Percentiles rank a stretch among this genome's conserved stretches.
Conservation (phyloP, 2,329 filamentous ascomycete genomes). For the Zymoseptoria brevis region DNA sequence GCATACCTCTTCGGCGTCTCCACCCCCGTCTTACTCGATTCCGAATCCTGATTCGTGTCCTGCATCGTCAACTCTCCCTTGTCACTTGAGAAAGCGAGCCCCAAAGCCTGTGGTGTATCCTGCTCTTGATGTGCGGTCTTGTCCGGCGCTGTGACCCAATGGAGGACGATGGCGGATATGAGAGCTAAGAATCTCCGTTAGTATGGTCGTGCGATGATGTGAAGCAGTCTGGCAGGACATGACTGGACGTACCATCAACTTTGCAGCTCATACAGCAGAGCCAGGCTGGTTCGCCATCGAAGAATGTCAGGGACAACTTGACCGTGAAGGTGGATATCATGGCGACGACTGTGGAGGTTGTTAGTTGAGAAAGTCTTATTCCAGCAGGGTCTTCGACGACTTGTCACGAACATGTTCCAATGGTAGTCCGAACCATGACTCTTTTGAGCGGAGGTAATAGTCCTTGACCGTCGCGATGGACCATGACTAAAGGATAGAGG, state of each 20-base stretch:
- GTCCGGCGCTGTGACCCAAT: slow-evolving; percentile 13
- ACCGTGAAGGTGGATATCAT: slow-evolving; percentile 14
- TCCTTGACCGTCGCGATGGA: slow-evolving; percentile 13
- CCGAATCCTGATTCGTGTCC: not conserved
- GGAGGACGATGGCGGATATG: slow-evolving; percentile 9
- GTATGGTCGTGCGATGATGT: slow-evolving; percentile 4
- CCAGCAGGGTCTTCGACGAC: not conserved
- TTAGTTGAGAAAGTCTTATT: not conserved
- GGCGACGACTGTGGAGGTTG: slow-evolving; percentile 8
- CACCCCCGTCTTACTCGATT: not conserved
- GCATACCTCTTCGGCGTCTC: slow-evolving; percentile 1
- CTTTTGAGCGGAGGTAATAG: slow-evolving; percentile 9
- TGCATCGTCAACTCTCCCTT: slow-evolving; percentile 2
- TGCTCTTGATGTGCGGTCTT: slow-evolving; percentile 2
- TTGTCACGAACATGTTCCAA: slow-evolving; percentile 3
- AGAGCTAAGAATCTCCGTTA: slow-evolving; percentile 7
- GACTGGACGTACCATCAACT: slow-evolving; percentile 9
- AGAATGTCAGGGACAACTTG: slow-evolving; percentile 16
- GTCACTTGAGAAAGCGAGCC: slow-evolving; percentile 10
- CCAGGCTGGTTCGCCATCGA: slow-evolving; percentile 18
- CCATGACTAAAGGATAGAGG: slow-evolving; percentile 12
- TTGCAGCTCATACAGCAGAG: slow-evolving; percentile 18
- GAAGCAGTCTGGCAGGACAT: not conserved
- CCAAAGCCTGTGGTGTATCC: slow-evolving; percentile 7
- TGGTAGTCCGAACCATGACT: slow-evolving; percentile 11